A percentile compares a stretch with the other conserved stretches of the same genome.
Evolutionary conservation across 345 rosid species (phyloP).

Genomic region (Turnera subulata): DNA sequence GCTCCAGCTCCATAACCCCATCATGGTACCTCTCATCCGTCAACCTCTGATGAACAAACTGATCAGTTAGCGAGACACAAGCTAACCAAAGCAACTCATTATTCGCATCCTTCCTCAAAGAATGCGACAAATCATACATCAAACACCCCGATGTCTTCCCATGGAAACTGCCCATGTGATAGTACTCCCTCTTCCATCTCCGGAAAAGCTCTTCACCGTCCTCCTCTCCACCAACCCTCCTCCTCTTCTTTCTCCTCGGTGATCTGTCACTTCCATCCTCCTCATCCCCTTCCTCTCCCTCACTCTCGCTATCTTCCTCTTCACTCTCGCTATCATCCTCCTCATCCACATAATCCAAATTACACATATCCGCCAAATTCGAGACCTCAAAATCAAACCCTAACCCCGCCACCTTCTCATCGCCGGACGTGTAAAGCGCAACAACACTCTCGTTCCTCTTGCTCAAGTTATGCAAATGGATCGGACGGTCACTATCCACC

Average conservation of each 20-base stretch:
- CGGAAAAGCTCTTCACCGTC: constrained; percentile 51
- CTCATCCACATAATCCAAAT: too few relatives aligned
- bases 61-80: too few relatives aligned
- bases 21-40: too few relatives aligned
- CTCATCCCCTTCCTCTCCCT: constrained; percentile 32
- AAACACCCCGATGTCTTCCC: too few relatives aligned
- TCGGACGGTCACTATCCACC: constrained; percentile 89
- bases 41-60: too few relatives aligned
- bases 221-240: constrained; percentile 36
- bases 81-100: too few relatives aligned
- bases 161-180: constrained; percentile 80
- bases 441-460: constrained; percentile 68
- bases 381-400: too few relatives aligned
- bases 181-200: constrained; percentile 69
- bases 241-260: constrained; percentile 68
- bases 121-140: too few relatives aligned
- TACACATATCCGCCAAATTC: too few relatives aligned
- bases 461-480: constrained; percentile 83
- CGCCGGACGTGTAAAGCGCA: constrained; percentile 75
- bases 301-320: too few relatives aligned
- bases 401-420: constrained; percentile 81
- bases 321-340: too few relatives aligned
- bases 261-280: constrained; percentile 23
- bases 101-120: too few relatives aligned
- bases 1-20: constrained; percentile 97